phyloP scores from a whole-genome alignment of 2,329 filamentous ascomycete genomes.

The Cryphonectria parasitica region DNA sequence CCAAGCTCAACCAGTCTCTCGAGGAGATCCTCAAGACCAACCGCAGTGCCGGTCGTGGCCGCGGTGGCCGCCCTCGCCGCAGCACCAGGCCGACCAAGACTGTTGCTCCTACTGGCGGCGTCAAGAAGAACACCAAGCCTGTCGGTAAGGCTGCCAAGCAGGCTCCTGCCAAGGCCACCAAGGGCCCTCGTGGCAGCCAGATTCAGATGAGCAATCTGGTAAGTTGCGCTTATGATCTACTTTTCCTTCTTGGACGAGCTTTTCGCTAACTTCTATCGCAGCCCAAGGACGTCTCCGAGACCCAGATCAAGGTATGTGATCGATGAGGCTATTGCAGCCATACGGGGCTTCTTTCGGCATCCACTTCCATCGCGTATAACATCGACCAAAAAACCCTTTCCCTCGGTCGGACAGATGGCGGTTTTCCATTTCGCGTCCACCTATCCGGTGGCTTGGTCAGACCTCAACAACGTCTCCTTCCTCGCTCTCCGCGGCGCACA shows the following conservation, averaged over 20 bases:
- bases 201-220: constrained; percentile 99
- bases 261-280: constrained; percentile 56
- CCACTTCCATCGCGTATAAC: constrained; percentile 41
- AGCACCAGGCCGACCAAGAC: constrained; percentile 41
- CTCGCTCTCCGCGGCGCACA: constrained; percentile 37
- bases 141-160: constrained; percentile 64
- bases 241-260: background rate
- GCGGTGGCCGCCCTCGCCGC: constrained; percentile 55
- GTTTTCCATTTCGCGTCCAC: constrained; percentile 29
- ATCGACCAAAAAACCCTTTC: constrained; percentile 32
- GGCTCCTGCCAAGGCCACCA: constrained; percentile 66
- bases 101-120: constrained; percentile 78
- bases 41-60: constrained; percentile 61
- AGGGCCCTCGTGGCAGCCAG: constrained; percentile 78
- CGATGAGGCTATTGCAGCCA: constrained; percentile 70
- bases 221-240: constrained; percentile 47
- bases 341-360: constrained; percentile 73
- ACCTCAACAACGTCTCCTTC: constrained; percentile 45
- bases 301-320: constrained; percentile 99
- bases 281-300: constrained; percentile 95
- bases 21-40: constrained; percentile 92
- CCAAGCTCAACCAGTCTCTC: constrained; percentile 95
- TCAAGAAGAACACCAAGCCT: constrained; percentile 75
- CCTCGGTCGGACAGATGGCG: constrained; percentile 32
- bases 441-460: constrained; percentile 28